Percentiles rank a stretch among this genome's conserved stretches.
Conservation (phyloP, 768 basidiomycete genomes). For the Boletus bicolor region DNA sequence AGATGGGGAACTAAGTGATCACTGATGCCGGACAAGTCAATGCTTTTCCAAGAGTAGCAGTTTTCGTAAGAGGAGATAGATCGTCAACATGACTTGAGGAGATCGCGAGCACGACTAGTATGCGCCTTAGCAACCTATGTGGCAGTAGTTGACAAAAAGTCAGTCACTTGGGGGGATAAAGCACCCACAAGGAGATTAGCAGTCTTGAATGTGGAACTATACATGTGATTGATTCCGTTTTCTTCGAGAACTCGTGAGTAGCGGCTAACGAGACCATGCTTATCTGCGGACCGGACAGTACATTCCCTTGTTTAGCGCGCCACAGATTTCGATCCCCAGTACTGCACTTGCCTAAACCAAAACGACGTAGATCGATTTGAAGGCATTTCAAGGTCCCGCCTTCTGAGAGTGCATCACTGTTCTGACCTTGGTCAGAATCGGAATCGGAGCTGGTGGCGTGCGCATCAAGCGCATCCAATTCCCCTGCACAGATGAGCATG, state of each 20-base stretch:
- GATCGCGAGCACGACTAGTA: constrained; percentile 51
- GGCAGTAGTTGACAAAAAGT: background rate
- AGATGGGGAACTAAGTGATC: background rate
- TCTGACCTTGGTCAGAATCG: constrained; percentile 39
- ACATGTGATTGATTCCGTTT: constrained; percentile 79
- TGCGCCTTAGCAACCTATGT: constrained; percentile 55
- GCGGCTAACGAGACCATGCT: constrained; percentile 73
- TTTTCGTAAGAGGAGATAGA: background rate
- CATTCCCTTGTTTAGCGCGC: constrained; percentile 2
- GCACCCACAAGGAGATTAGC: constrained; percentile 66
- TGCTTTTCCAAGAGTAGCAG: background rate
- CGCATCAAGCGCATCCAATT: constrained; percentile 58
- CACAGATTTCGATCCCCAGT: background rate
- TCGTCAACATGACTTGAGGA: constrained; percentile 56
- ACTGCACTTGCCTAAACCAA: constrained; percentile 57
- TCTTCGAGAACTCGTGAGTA: constrained; percentile 71
- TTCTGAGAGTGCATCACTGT: constrained; percentile 29
- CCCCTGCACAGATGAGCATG: constrained; percentile 70
- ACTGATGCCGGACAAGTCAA: background rate
- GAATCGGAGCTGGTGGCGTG: constrained; percentile 30
- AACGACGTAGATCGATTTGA: constrained; percentile 71
- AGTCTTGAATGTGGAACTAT: constrained; percentile 79
- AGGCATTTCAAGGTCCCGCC: constrained; percentile 57
- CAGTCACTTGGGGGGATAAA: constrained; percentile 14
- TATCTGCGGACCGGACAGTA: constrained; percentile 43